Evolutionary conservation across 2,329 filamentous ascomycete species (phyloP).

Genomic region (Fusarium subglutinans): DNA sequence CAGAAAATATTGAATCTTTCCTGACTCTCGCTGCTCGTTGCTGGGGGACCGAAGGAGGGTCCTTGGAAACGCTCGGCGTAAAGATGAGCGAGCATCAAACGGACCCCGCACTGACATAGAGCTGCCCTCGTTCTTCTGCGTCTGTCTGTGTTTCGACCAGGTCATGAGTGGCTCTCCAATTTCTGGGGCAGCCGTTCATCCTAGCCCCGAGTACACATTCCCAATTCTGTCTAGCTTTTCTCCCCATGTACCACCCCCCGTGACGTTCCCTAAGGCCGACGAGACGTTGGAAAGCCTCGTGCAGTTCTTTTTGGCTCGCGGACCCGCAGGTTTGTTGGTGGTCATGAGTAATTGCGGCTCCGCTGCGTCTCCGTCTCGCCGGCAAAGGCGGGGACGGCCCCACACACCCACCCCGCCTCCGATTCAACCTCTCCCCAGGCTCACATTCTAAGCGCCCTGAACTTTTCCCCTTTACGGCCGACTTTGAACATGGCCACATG

Average conservation of each 20-base stretch:
- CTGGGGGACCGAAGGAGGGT: constrained; percentile 15
- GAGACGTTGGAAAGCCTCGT: constrained; percentile 11
- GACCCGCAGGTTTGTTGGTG: constrained; percentile 38
- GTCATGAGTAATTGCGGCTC: constrained; percentile 40
- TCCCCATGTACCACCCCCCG: constrained; percentile 8
- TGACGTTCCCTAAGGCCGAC: constrained; percentile 41
- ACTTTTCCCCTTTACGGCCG: background rate
- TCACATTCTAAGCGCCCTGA: background rate
- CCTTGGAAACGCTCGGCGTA: constrained; percentile 34
- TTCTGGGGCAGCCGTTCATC: constrained; percentile 34
- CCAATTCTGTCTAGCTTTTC: constrained; percentile 7
- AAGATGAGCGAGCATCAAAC: constrained; percentile 38
- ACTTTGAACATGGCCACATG: background rate
- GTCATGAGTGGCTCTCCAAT: constrained; percentile 30
- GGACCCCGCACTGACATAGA: constrained; percentile 35
- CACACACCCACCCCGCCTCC: constrained; percentile 21
- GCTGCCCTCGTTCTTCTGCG: background rate
- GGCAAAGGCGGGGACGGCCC: constrained; percentile 34
- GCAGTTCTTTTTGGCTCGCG: constrained; percentile 30
- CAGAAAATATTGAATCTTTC: background rate
- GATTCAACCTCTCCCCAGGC: constrained; percentile 7
- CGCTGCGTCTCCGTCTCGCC: constrained; percentile 43
- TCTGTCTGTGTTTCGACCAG: constrained; percentile 2
- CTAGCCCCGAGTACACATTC: constrained; percentile 16
- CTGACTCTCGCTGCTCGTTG: constrained; percentile 5